Base-by-base conservation (phyloP, 2,329 filamentous ascomycete genomes). In the Hymenoscyphus albidus region DNA sequence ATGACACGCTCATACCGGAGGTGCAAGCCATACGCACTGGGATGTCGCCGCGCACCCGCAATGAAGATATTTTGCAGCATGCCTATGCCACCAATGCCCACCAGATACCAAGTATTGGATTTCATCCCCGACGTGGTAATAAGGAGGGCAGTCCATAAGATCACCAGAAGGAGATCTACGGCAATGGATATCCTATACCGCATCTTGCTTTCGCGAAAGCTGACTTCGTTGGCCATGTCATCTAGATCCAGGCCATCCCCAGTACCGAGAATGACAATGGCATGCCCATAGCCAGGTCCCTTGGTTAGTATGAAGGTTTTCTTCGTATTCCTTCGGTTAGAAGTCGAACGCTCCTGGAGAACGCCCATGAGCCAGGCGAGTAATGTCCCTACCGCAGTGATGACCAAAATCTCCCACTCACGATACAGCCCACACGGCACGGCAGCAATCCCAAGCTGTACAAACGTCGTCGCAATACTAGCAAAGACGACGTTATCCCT, bases 11-110 rank as follows among this genome's bases (percentile, higher is more conserved):
- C 16, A 54, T 51, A 54, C 9, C 38, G 48, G 13, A 67, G 51
- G n/a, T 56, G 65, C 5, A 67, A 16, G 22, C 64, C 64, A 22
- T 75, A 73, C 2, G 71, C 72, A 16, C 70, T 58, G 0, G 76
- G 74, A 1, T 62, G 59, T 5, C 76, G 70, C 51, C 69, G 68
- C 42, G 64, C 69, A 9, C 74, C 77, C 0, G 77, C 77, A 6
- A 77, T 75, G 59, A 73, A 72, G 14, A 78, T 72, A 64, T 80
- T 80, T 65, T 80, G 78, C 0, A 78, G 40, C 64, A 78, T 78
- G 16, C 78, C 79, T 38, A 80, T 9, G 5, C 73, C 74, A 0
- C 79, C 79, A 5, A 80, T 73, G 0, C 71, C 77, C 5, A 81
- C 70, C 9, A 81, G 69, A 64, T 73, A 79, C 78, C 79, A 81